Evolutionary conservation across 2,329 filamentous ascomycete species (phyloP), one percentile per base, ranked within the genome.

Genomic region (Pseudocercospora pini-densiflorae): DNA sequence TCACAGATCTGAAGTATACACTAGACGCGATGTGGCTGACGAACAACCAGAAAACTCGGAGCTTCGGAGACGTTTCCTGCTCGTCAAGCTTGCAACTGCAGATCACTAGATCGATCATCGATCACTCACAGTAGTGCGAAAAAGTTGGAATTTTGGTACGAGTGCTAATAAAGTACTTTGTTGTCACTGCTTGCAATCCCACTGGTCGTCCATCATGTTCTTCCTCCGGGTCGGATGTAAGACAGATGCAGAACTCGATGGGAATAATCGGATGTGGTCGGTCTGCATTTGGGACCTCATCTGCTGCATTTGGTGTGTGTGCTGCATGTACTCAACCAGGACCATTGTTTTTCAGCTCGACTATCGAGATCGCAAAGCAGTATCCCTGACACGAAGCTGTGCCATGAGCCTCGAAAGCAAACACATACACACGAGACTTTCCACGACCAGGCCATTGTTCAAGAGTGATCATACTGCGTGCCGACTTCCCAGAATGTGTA

Each of bases 91-190:
- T 55, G 21, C 19, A 51, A 24, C 24, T 33, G 51, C 51, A 55
- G 51, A 55, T 55, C 51, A 29, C n/a, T 24, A 12, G 10, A 51
- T 51, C 47, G 51, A 55, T 55, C 51, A 55, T 55, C 51, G 51
- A 55, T 55, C 12, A 29, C 51, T 12, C 27, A 55, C 51, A 55
- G 51, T 55, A 55, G 51, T 31, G 51, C 51, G 51, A 29, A 54
- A 24, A 29, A 29, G 23, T n/a, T 14, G 51, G 23, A 54, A 27
- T 16, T 29, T 49, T 53, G 45, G 45, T 47, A 47, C 45, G 45
- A 47, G 45, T 19, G 21, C 33, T 36, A 14, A 36, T 36, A 40
- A 16, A 40, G 36, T 40, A 24, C 19, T 24, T 49, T 51, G 19
- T 51, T 51, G 47, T 51, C n/a, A 51, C n/a, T 24, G 23, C 47